Base-by-base conservation (phyloP, 2,329 filamentous ascomycete genomes). In the Iodosphaeria phyllophila region DNA sequence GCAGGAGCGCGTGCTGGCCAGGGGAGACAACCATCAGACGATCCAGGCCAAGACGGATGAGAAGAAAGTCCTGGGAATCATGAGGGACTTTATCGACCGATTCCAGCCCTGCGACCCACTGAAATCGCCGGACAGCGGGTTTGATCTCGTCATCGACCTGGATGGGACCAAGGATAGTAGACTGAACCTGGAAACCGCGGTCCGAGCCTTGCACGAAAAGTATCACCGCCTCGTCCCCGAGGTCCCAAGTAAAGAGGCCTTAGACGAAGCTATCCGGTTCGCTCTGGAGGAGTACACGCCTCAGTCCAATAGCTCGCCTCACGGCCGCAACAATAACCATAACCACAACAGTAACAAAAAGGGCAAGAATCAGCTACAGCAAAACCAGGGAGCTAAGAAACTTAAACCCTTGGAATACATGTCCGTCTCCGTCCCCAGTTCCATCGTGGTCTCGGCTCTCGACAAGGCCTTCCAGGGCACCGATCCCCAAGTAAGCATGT, bases 1-100 rank as follows among this genome's bases (percentile, higher is more conserved):
- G 1, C 73, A 69, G 29, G 64, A 73, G 33, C 73, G 89, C 24
- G 80, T 98, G 1, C 54, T 93, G 12, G 63, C 69, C 5, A 75
- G 89, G 13, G 89, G 89, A 9, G 83, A 98, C 47, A 95, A 95
- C 41, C 89, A 98, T 47, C 89, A 98, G 51, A 98, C 89, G 1
- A 95, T 98, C 30, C 83, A 89, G 41, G 84, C 86, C 8, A 75
- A 68, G 22, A 75, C 78, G 28, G 66, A 75, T 22, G 51, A 59
- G 23, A 53, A 61, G 11, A 86, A 92, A 46, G 79, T 89, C 28
- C 58, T 89, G 23, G 67, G 69, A 5, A 92, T 98, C 38, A 95
- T 98, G 89, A 79, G 93, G 38, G 80, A 82, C 3, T 98, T 98
- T 50, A 60, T 98, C 35, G 50, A 66, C 8, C 71, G 89, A 18